Evolutionary conservation across 306 rosid genomes (phyloP).

Genomic region (Cucurbita ficifolia): DNA sequence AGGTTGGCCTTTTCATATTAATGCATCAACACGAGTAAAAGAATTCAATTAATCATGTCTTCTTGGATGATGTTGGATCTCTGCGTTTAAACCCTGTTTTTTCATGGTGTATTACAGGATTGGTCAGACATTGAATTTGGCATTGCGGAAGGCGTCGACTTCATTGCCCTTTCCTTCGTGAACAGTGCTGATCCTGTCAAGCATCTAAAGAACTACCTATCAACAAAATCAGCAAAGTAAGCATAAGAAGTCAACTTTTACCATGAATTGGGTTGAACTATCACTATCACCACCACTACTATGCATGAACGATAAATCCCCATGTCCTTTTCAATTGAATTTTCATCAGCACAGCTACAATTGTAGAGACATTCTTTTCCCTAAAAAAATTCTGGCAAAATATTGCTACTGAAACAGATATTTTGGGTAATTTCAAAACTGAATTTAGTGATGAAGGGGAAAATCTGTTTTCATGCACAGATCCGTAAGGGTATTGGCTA

Average conservation of each 20-base stretch:
- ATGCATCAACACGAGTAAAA: neutral
- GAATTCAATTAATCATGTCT: neutral
- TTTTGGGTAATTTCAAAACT: neutral
- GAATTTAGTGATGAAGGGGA: neutral
- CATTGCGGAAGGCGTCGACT: slow-evolving; percentile 58
- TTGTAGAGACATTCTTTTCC: neutral
- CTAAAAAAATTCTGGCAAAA: neutral
- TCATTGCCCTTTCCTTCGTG: slow-evolving; percentile 73
- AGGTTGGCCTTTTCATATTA: neutral
- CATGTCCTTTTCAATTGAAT: neutral
- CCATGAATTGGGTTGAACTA: neutral
- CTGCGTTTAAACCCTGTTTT: neutral
- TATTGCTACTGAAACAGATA: neutral
- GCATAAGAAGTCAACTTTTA: slow-evolving; percentile 11
- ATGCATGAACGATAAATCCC: neutral
- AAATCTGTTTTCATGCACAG: slow-evolving; percentile 23
- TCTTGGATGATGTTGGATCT: neutral
- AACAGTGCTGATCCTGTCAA: slow-evolving; percentile 43
- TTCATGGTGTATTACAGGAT: slow-evolving; percentile 30
- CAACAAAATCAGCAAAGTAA: slow-evolving; percentile 55
- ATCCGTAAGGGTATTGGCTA: slow-evolving; percentile 54
- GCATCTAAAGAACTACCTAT: slow-evolving; percentile 54
- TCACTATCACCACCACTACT: neutral
- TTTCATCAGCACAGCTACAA: neutral
- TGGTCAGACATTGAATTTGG: slow-evolving; percentile 76